Conservation (phyloP, 2,329 filamentous ascomycete species). For the Xylaria sp. region DNA sequence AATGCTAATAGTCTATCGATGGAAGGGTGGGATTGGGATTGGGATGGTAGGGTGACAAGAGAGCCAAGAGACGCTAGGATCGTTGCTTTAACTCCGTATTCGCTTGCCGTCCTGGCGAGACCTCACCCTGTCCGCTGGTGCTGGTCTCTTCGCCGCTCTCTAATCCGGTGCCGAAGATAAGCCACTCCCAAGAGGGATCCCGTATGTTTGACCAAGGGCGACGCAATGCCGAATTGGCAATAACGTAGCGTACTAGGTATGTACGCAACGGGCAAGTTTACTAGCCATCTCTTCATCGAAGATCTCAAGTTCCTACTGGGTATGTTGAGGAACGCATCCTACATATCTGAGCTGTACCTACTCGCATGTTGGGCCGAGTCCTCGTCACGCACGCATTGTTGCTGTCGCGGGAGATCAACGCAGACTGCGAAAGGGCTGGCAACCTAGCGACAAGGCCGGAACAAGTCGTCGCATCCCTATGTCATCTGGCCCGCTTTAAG, state of each 20-base stretch:
- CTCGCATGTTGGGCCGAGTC: conserved; percentile 15
- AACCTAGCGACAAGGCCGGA: conserved; percentile 1
- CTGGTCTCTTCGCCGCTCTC: background rate
- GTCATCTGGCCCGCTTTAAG: conserved; percentile 9
- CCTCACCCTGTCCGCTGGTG: too few relatives aligned
- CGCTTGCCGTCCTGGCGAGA: background rate
- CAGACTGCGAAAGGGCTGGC: background rate
- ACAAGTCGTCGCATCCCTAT: conserved; percentile 5
- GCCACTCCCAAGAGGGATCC: background rate
- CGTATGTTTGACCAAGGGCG: background rate
- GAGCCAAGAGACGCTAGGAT: background rate
- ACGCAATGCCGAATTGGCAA: background rate
- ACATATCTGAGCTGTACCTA: background rate
- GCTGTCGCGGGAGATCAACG: conserved; percentile 16
- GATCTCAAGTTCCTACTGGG: background rate
- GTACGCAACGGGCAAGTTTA: background rate
- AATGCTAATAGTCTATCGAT: background rate
- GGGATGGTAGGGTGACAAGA: background rate
- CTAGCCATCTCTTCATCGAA: background rate
- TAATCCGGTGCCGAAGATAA: background rate
- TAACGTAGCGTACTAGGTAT: background rate
- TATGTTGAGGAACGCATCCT: background rate
- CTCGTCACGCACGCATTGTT: conserved; percentile 10
- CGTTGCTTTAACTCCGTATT: background rate
- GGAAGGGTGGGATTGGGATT: background rate